Conservation (phyloP, 2,329 filamentous ascomycete species). For the Cladosporium sp. region DNA sequence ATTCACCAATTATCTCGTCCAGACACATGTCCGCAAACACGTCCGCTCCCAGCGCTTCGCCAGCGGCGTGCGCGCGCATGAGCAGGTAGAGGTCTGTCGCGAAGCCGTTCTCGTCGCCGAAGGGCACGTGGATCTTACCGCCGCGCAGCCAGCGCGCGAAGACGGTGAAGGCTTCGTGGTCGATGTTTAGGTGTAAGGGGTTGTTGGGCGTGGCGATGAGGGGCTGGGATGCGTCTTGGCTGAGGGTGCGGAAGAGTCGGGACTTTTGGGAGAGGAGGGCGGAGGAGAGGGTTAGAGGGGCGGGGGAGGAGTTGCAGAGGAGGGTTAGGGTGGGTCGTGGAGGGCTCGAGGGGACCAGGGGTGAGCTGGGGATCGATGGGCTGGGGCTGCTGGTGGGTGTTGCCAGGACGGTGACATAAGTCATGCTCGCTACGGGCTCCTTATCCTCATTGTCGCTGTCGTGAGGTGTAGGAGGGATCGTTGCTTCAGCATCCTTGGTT, state of each 20-base stretch:
- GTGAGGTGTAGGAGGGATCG: background rate
- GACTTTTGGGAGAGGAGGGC: background rate
- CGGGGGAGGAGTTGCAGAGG: constrained; percentile 1
- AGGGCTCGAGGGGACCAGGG: background rate
- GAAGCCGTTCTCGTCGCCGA: constrained; percentile 5
- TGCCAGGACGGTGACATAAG: background rate
- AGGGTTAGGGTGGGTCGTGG: background rate
- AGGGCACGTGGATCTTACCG: background rate
- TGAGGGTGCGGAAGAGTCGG: constrained; percentile 5
- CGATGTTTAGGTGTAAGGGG: background rate
- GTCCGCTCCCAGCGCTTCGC: constrained; percentile 1
- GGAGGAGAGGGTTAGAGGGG: background rate
- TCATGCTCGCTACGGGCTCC: background rate
- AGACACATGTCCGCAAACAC: constrained; percentile 5
- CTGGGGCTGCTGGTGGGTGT: background rate
- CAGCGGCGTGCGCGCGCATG: constrained; percentile 5
- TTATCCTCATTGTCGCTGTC: background rate
- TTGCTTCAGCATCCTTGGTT: background rate
- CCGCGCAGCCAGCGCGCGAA: constrained; percentile 4
- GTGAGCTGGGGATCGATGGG: background rate
- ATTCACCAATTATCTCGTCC: constrained; percentile 2
- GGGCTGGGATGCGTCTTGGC: background rate
- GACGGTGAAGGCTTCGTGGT: constrained; percentile 7
- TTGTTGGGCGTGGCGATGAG: background rate
- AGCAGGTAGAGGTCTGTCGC: constrained; percentile 4